Percentiles rank a stretch among this genome's conserved stretches.
These are phyloP conservation scores for Epichloe uncinata DNA, from an alignment of 2,329 filamentous ascomycete species.

Conservation along the genomic window DNA sequence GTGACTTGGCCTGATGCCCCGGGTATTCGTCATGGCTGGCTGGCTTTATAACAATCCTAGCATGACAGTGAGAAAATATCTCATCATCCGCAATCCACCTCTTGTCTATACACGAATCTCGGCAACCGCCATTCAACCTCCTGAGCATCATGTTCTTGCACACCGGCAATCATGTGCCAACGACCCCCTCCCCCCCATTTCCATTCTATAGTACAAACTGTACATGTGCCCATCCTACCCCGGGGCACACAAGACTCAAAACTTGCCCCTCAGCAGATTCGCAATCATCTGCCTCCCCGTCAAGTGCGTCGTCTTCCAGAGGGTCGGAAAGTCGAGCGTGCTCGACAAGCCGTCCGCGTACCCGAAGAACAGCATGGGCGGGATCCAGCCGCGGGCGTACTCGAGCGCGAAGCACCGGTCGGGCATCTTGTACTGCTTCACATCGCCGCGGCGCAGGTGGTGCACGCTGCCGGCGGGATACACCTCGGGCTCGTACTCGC, in stretches of 20 bases:
- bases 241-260: slow-evolving; percentile 30
- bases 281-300: slow-evolving; percentile 64
- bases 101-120: no score
- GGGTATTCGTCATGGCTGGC: no score
- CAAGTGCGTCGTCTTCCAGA: slow-evolving; percentile 65
- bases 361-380: slow-evolving; percentile 83
- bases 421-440: slow-evolving; percentile 77
- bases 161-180: no score
- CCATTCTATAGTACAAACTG: no score
- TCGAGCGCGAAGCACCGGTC: slow-evolving; percentile 67
- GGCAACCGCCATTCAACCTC: no score
- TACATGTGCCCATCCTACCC: no score
- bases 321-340: slow-evolving; percentile 72
- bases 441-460: slow-evolving; percentile 55
- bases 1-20: no score
- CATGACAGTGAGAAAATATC: no score
- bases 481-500: slow-evolving; percentile 52
- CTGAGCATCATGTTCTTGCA: no score
- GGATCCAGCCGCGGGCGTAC: slow-evolving; percentile 81
- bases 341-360: slow-evolving; percentile 69
- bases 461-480: slow-evolving; percentile 59
- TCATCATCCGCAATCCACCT: no score
- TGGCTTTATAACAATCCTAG: no score
- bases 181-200: no score
- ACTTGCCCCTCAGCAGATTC: slow-evolving; percentile 59